Evolutionary conservation across 257 asterid species (phyloP), one percentile per base, ranked within the genome.

Genomic region (Salvia splendens): DNA sequence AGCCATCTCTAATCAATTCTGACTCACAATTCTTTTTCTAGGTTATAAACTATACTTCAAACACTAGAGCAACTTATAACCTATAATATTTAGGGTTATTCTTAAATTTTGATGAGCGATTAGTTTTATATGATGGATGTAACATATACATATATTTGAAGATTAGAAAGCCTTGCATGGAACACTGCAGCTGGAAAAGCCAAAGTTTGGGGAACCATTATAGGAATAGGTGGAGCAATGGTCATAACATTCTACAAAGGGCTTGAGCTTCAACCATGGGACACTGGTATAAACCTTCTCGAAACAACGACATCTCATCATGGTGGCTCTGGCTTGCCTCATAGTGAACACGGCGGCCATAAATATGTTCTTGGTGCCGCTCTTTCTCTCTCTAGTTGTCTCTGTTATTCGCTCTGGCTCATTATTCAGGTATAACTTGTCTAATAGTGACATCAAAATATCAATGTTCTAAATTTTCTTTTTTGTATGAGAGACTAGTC

Each of bases 221-320:
- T 85, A 0, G 87, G 93, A 8, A 68, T 89, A 28, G 73, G 80
- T 0, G 95, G 96, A 36, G 96, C 95, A 5, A 85, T 79, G 92
- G 48, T 87, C 10, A 69, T 89, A 61, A 82, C 92, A 30, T 77
- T 87, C 55, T 84, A 77, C 82, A 82, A 77, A 74, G 95, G 96
- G 5, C 72, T 78, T 2, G 77, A 67, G 0, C 43, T 87, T 6
- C 30, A 66, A 28, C 5, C 61, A 2, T 74, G 88, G 81, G 58
- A 64, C 14, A 77, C 86, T 5, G 61, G 77, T 49, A 58, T 87
- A 8, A 78, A 85, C 43, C 84, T 87, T 9, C 68, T 83, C 32
- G 65, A 68, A 28, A 61, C 60, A n/a, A 77, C 81, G 0, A 0
- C 20, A 42, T 5, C 51, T 42, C 52, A 20, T 58, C 67, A 4